Conservation (phyloP, 805 yeast species). For the Metschnikowia borealis region DNA sequence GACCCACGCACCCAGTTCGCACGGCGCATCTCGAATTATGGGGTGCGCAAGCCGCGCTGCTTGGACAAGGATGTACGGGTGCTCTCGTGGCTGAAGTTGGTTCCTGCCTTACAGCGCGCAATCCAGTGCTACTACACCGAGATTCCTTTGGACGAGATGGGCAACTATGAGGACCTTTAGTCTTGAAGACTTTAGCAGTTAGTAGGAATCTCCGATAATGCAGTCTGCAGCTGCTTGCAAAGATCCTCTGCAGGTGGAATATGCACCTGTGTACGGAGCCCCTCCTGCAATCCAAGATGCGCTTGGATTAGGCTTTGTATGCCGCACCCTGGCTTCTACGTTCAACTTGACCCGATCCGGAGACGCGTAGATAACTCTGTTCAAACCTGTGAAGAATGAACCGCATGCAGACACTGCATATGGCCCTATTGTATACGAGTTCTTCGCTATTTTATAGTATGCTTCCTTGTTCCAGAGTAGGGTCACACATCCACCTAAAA, state of each 20-base stretch:
- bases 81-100: slow-evolving; percentile 55
- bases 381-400: not conserved
- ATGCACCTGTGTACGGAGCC: not conserved
- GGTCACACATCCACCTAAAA: too few species aligned
- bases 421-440: not conserved
- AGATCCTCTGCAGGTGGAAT: not conserved
- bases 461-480: too few species aligned
- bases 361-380: not conserved
- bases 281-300: not conserved
- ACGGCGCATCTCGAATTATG: slow-evolving; percentile 61
- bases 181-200: not conserved
- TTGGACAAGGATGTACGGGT: slow-evolving; percentile 67
- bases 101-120: slow-evolving; percentile 59
- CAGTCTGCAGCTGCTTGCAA: not conserved
- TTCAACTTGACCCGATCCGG: not conserved
- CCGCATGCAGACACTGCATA: not conserved
- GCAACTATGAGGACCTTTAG: not conserved
- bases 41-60: slow-evolving; percentile 59
- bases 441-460: not conserved
- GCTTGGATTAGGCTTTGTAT: not conserved
- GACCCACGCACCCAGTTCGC: slow-evolving; percentile 44
- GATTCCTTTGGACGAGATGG: slow-evolving; percentile 33
- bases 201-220: not conserved
- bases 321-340: not conserved
- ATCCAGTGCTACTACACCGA: slow-evolving; percentile 62